These are phyloP conservation scores for Xylaria sp. DNA, from an alignment of 2,329 filamentous ascomycete genomes.

Conservation along the genomic window DNA sequence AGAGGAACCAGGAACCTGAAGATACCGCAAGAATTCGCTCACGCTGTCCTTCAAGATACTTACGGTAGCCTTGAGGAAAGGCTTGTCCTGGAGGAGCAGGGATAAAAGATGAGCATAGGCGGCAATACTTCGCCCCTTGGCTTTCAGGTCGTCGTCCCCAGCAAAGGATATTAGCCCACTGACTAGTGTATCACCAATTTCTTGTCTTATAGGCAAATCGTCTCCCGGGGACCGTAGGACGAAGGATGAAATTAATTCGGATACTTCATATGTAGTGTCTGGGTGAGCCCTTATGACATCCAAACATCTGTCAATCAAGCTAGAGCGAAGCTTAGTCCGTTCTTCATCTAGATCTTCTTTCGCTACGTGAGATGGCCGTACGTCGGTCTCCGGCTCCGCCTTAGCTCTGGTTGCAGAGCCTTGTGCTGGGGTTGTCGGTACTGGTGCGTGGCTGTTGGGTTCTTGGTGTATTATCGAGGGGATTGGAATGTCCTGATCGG, in stretches of 20 bases:
- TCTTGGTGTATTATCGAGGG: conserved; percentile 42
- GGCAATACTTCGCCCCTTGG: conserved; percentile 72
- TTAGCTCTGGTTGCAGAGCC: conserved; percentile 37
- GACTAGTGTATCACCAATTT: conserved; percentile 84
- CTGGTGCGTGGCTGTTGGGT: conserved; percentile 43
- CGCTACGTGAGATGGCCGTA: conserved; percentile 58
- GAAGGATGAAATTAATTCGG: conserved; percentile 84
- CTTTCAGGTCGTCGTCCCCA: conserved; percentile 71
- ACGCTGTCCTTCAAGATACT: conserved; percentile 82
- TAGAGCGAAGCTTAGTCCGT: conserved; percentile 76
- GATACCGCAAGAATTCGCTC: conserved; percentile 78
- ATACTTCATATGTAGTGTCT: conserved; percentile 88
- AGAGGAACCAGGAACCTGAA: conserved; percentile 75
- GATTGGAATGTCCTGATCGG: conserved; percentile 41
- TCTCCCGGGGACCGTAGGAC: conserved; percentile 68
- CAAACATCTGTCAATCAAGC: conserved; percentile 88
- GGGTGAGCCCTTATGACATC: conserved; percentile 91
- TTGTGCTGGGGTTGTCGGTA: conserved; percentile 42
- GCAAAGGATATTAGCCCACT: conserved; percentile 81
- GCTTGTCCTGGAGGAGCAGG: conserved; percentile 82
- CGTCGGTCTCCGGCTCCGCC: conserved; percentile 39
- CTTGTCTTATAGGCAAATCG: conserved; percentile 66
- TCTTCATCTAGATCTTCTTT: conserved; percentile 84
- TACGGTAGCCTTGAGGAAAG: conserved; percentile 82
- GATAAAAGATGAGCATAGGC: conserved; percentile 94